Percentiles rank a stretch among this genome's conserved stretches.
phyloP scores from a whole-genome alignment of 331 rosid genomes.

The Acacia concinna region DNA sequence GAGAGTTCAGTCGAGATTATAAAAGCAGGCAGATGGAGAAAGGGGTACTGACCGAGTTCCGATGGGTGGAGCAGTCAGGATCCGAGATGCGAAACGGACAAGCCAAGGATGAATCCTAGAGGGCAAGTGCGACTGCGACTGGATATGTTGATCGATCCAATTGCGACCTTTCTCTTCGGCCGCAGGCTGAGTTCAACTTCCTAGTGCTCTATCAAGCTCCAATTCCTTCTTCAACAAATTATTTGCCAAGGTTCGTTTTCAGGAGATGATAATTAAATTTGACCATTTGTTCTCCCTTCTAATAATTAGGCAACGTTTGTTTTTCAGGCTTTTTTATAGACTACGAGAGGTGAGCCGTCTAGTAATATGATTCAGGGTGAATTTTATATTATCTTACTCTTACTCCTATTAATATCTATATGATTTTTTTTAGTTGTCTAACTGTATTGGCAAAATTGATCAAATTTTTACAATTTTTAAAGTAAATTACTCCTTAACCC shows the following conservation, averaged over 20 bases:
- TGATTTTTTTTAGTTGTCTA: too few relatives aligned
- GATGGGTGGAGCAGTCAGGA: not conserved
- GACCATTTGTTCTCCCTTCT: not conserved
- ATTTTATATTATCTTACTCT: too few relatives aligned
- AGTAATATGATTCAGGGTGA: too few relatives aligned
- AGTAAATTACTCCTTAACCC: too few relatives aligned
- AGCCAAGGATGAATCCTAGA: not conserved
- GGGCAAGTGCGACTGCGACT: not conserved
- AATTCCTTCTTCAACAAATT: not conserved
- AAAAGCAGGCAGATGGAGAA: not conserved
- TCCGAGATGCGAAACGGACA: constrained; percentile 1
- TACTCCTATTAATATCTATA: too few relatives aligned
- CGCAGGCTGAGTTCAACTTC: not conserved
- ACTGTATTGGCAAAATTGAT: too few relatives aligned
- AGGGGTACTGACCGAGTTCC: constrained; percentile 1
- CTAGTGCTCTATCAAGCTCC: not conserved
- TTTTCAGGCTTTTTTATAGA: not conserved
- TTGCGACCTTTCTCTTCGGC: not conserved
- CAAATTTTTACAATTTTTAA: too few relatives aligned
- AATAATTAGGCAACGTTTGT: not conserved
- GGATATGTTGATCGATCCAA: not conserved
- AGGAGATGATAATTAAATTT: not conserved
- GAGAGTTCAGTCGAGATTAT: constrained; percentile 7
- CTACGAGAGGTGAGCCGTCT: not conserved
- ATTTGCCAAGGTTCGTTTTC: not conserved